phyloP scores from a whole-genome alignment of 2,329 filamentous ascomycete genomes.

The Talaromyces sp. region DNA sequence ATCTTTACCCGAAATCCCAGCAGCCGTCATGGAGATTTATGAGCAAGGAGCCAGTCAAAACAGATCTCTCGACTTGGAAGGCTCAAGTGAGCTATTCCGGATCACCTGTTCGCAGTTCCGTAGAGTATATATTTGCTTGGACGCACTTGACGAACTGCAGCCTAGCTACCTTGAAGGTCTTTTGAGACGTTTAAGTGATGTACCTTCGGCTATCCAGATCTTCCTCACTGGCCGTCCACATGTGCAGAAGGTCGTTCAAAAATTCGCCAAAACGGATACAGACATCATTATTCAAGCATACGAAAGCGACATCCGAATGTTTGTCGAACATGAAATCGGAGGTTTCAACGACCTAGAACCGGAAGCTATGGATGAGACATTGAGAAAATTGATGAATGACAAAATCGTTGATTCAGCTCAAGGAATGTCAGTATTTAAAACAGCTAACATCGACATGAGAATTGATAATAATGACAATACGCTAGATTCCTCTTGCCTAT shows the following conservation, averaged over 20 bases:
- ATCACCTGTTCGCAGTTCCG: conserved; percentile 8
- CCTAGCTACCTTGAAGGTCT: conserved; percentile 4
- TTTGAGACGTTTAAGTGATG: conserved; percentile 16
- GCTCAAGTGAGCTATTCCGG: background rate
- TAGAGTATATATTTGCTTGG: conserved; percentile 18
- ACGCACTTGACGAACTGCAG: conserved; percentile 21
- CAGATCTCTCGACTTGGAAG: background rate
- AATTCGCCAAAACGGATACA: conserved; percentile 18
- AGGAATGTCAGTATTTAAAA: conserved; percentile 20
- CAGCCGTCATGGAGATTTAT: background rate
- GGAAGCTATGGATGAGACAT: conserved; percentile 20
- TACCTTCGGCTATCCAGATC: conserved; percentile 18
- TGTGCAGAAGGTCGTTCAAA: conserved; percentile 29
- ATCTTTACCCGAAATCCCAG: conserved; percentile 16
- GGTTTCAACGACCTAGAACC: conserved; percentile 21
- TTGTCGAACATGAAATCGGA: conserved; percentile 20
- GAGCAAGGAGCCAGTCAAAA: background rate
- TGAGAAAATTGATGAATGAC: conserved; percentile 18
- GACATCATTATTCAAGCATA: conserved; percentile 18
- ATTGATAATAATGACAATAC: background rate
- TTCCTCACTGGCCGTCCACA: conserved; percentile 21
- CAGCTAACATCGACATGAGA: conserved; percentile 1
- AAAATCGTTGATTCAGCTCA: conserved; percentile 18
- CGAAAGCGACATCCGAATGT: conserved; percentile 19
- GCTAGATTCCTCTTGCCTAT: conserved; percentile 9